Conservation (phyloP, 768 basidiomycete species). For the Candolleomyces eurysporus region DNA sequence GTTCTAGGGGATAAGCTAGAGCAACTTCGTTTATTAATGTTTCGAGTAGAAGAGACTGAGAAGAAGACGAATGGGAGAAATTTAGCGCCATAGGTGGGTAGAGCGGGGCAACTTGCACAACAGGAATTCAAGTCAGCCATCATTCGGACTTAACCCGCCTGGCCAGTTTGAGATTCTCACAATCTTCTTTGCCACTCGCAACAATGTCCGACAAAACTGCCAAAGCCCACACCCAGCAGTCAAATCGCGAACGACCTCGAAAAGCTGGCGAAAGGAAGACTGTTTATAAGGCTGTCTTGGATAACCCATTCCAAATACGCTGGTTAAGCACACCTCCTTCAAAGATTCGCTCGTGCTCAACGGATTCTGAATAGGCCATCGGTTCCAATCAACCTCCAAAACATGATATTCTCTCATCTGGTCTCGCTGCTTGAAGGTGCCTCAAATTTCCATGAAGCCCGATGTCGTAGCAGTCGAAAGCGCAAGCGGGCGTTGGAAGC, state of each 20-base stretch:
- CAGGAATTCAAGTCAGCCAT: no score
- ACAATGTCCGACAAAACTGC: conserved; percentile 37
- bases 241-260: conserved; percentile 59
- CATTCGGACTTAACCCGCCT: no score
- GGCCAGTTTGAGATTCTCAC: not conserved
- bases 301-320: conserved; percentile 66
- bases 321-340: conserved; percentile 46
- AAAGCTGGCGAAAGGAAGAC: conserved; percentile 52
- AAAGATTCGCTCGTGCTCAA: not conserved
- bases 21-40: not conserved
- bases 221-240: conserved; percentile 52
- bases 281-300: conserved; percentile 68
- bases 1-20: not conserved
- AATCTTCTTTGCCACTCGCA: not conserved
- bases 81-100: not conserved
- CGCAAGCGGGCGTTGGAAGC: conserved; percentile 32
- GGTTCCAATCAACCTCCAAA: conserved; percentile 63
- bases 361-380: conserved; percentile 48
- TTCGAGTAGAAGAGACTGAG: not conserved
- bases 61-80: not conserved
- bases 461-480: conserved; percentile 32
- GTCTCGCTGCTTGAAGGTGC: conserved; percentile 50
- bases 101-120: no score
- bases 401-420: conserved; percentile 50
- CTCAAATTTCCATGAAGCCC: conserved; percentile 38